Evolutionary conservation across 176 grass and related monocot genomes (phyloP).

Genomic region (Bromus sterilis): DNA sequence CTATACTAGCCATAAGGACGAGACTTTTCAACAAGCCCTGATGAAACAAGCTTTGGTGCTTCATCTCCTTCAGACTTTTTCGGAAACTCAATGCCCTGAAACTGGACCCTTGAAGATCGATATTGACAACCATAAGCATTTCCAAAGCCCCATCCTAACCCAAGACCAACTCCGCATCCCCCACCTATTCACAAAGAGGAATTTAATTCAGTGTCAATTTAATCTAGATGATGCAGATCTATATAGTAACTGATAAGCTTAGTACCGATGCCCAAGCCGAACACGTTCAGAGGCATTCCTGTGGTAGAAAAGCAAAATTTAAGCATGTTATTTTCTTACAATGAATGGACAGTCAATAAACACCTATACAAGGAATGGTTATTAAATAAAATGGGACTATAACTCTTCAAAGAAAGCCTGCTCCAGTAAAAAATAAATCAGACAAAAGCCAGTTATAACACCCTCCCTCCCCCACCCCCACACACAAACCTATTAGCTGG

Average conservation of each 20-base stretch:
- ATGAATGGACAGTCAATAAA: neutral
- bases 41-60: slow-evolving; percentile 14
- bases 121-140: slow-evolving; percentile 88
- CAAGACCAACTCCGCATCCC: slow-evolving; percentile 78
- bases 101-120: slow-evolving; percentile 74
- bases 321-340: neutral
- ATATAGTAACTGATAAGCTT: slow-evolving; percentile 5
- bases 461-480: no score
- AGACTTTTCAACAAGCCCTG: slow-evolving; percentile 36
- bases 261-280: slow-evolving; percentile 83
- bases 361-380: neutral
- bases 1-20: slow-evolving; percentile 38
- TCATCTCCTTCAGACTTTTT: slow-evolving; percentile 45
- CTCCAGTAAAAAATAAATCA: neutral
- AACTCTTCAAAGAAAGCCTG: neutral
- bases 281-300: slow-evolving; percentile 86
- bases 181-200: slow-evolving; percentile 49
- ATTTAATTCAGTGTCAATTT: neutral
- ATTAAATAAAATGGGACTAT: neutral
- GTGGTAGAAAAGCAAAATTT: slow-evolving; percentile 31
- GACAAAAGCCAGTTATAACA: neutral
- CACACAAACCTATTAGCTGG: neutral
- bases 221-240: neutral
- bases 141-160: slow-evolving; percentile 90
- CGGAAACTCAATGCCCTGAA: slow-evolving; percentile 79